These are phyloP conservation scores for Albugo laibachii DNA, from an alignment of 352 stramenopile species.

Conservation along the genomic window DNA sequence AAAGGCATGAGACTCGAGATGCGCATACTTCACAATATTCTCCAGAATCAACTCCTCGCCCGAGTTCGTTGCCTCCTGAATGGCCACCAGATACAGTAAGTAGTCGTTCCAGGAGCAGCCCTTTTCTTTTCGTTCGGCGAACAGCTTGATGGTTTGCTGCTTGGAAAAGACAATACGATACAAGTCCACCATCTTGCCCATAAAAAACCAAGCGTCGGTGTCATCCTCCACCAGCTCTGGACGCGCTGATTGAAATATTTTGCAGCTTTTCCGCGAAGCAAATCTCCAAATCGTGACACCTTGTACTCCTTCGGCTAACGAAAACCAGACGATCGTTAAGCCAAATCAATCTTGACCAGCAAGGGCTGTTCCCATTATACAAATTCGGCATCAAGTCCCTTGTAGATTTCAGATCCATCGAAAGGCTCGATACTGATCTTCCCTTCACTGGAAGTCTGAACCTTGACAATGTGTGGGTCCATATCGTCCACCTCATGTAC, in stretches of 20 bases:
- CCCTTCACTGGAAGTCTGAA: no score
- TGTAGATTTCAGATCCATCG: not conserved
- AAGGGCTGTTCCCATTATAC: not conserved
- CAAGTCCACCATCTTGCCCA: not conserved
- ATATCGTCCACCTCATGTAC: no score
- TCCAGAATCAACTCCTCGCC: slow-evolving; percentile 1
- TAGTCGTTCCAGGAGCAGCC: slow-evolving; percentile 4
- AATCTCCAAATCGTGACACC: not conserved
- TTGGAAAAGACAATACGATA: slow-evolving; percentile 1
- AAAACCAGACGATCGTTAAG: not conserved
- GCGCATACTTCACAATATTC: slow-evolving; percentile 5
- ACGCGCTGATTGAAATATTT: slow-evolving; percentile 1
- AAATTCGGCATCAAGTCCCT: not conserved
- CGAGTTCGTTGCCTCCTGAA: not conserved
- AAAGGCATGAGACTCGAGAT: not conserved
- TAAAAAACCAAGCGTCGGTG: not conserved
- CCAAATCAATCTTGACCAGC: not conserved
- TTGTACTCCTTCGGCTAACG: slow-evolving; percentile 1
- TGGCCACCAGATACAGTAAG: slow-evolving; percentile 2
- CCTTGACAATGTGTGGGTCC: no score
- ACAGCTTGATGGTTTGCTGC: slow-evolving; percentile 1
- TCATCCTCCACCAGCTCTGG: not conserved
- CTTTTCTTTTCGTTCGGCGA: not conserved
- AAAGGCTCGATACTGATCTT: no score
- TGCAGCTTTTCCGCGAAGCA: not conserved